A percentile compares a stretch with the other conserved stretches of the same genome.
phyloP scores from a whole-genome alignment of 192 early-diverging fungal genomes.

The Coemansia sp. region DNA sequence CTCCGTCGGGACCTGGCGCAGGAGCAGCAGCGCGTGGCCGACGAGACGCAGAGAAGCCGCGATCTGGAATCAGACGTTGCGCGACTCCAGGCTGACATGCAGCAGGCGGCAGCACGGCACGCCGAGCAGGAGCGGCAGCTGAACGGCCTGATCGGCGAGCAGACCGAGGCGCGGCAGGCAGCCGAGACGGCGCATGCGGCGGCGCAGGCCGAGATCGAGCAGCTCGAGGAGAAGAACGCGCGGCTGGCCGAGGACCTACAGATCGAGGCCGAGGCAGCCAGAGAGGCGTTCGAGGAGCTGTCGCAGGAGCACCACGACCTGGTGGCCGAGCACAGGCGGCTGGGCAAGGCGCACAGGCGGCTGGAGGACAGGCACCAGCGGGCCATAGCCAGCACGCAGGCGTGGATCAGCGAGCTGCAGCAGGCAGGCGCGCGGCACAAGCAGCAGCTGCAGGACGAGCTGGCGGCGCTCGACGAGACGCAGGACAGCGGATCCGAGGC shows the following conservation, averaged over 20 bases:
- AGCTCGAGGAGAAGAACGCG: conserved; percentile 27
- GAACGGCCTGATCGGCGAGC: conserved; percentile 13
- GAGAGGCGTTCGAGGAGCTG: conserved; percentile 46
- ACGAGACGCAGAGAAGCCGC: conserved; percentile 6
- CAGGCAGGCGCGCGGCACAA: conserved; percentile 26
- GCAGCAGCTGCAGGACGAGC: conserved; percentile 16
- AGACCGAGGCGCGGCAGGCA: conserved; percentile 11
- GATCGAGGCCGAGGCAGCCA: conserved; percentile 47
- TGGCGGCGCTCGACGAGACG: not conserved
- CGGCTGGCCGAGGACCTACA: conserved; percentile 40
- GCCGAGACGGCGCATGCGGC: conserved; percentile 13
- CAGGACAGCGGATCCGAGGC: conserved; percentile 7
- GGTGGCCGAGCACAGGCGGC: conserved; percentile 20
- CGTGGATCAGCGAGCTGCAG: conserved; percentile 50
- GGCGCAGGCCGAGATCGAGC: conserved; percentile 16
- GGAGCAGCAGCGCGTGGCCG: conserved; percentile 9
- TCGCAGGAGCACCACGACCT: conserved; percentile 39
- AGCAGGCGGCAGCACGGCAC: conserved; percentile 8
- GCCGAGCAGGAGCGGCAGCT: conserved; percentile 11
- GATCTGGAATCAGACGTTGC: not conserved
- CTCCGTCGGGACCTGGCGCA: conserved; percentile 6
- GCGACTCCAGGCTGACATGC: not conserved
- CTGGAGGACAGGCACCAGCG: conserved; percentile 22
- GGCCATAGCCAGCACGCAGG: conserved; percentile 52
- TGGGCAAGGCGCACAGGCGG: conserved; percentile 18